phyloP scores from a whole-genome alignment of 1,284 basidiomycete genomes.

The Ceratobasidium sp. region DNA sequence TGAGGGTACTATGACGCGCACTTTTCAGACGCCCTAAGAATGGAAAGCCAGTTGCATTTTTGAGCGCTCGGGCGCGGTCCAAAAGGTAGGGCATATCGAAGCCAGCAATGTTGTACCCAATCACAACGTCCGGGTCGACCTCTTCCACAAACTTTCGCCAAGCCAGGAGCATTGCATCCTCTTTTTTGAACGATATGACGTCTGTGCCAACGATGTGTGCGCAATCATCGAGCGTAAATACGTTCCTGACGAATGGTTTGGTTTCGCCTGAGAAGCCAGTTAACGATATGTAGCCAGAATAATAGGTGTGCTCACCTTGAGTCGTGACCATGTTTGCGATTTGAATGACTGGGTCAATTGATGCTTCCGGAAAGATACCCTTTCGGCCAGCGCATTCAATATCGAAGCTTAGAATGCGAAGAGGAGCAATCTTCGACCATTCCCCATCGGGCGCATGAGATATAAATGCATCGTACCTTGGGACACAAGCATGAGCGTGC shows the following conservation, averaged over 20 bases:
- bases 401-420: conserved; percentile 94
- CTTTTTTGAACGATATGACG: conserved; percentile 85
- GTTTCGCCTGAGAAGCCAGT: conserved; percentile 70
- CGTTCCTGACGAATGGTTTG: conserved; percentile 92
- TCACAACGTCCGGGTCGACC: conserved; percentile 92
- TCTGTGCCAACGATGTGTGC: conserved; percentile 94
- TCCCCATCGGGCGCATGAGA: conserved; percentile 90
- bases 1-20: conserved; percentile 54
- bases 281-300: conserved; percentile 42
- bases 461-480: conserved; percentile 82
- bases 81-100: conserved; percentile 96
- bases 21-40: conserved; percentile 82
- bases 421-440: conserved; percentile 90
- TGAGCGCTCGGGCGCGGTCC: conserved; percentile 86
- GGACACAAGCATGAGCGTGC: conserved; percentile 9
- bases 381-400: conserved; percentile 97
- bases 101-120: conserved; percentile 91
- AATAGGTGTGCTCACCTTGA: conserved; percentile 69
- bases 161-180: conserved; percentile 73
- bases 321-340: conserved; percentile 97
- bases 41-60: conserved; percentile 72
- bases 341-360: conserved; percentile 92
- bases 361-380: conserved; percentile 92
- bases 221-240: conserved; percentile 95
- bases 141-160: conserved; percentile 89